A percentile compares a stretch with the other conserved stretches of the same genome.
phyloP scores from a whole-genome alignment of 164 flowering plant genomes.

The Vitis rupestris region DNA sequence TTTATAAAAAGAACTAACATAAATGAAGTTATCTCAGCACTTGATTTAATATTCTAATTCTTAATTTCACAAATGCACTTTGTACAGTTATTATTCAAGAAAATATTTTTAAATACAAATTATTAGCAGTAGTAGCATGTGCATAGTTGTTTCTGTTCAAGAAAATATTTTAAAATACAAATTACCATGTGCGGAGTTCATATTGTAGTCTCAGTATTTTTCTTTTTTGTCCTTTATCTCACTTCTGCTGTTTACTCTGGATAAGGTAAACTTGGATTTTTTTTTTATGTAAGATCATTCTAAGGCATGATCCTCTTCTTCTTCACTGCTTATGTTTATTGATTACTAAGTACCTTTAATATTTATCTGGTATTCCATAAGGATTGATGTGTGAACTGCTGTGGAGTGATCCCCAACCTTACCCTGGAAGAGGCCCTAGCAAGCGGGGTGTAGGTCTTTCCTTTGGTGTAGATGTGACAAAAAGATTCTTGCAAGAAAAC shows the following conservation, averaged over 20 bases:
- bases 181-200: not conserved
- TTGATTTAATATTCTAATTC: no score
- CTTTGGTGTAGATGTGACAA: constrained; percentile 93
- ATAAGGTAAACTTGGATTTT: not conserved
- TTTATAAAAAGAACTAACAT: no score
- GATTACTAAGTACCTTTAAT: not conserved
- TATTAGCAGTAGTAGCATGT: no score
- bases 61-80: no score
- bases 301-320: not conserved
- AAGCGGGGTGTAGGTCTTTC: constrained; percentile 98
- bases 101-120: no score
- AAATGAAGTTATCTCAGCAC: no score
- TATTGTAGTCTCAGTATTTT: not conserved
- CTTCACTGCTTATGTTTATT: constrained; percentile 1
- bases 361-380: constrained; percentile 17
- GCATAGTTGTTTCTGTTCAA: no score
- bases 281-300: not conserved
- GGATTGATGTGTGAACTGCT: constrained; percentile 98
- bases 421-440: constrained; percentile 94
- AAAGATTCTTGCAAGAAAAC: constrained; percentile 83
- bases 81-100: no score
- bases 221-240: not conserved
- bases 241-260: not conserved
- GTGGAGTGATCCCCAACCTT: constrained; percentile 99
- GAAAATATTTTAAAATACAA: no score